Evolutionary conservation across 371 early-diverging fungal genomes (phyloP).

Genomic region (Catenaria anguillulae): DNA sequence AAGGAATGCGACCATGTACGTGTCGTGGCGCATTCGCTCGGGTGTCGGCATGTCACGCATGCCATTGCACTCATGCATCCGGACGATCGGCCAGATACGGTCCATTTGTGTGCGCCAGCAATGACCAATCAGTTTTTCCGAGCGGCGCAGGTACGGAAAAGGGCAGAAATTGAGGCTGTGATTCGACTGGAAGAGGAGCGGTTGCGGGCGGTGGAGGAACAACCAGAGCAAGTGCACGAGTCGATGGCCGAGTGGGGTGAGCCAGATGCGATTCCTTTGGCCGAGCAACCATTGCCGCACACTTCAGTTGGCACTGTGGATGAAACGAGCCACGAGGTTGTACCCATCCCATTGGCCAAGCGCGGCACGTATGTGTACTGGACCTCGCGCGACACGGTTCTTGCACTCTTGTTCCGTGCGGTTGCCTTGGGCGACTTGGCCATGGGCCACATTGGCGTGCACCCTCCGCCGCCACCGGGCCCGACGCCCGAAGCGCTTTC

Average conservation of each 20-base stretch:
- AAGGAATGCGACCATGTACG: slow-evolving; percentile 3
- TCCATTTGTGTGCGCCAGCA: slow-evolving; percentile 4
- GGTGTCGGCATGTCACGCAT: slow-evolving; percentile 1
- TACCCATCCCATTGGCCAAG: background rate
- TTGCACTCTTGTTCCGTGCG: background rate
- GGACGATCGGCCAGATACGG: background rate
- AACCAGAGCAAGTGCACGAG: too few relatives aligned
- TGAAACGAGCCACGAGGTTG: too few relatives aligned
- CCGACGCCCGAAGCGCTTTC: background rate
- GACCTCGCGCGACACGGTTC: slow-evolving; percentile 1
- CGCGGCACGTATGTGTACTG: background rate
- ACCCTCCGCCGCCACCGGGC: background rate
- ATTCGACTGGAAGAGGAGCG: too few relatives aligned
- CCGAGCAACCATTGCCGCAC: too few relatives aligned
- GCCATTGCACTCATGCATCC: background rate
- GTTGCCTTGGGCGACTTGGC: background rate
- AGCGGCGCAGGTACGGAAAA: too few relatives aligned
- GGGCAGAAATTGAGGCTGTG: too few relatives aligned
- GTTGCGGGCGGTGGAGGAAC: too few relatives aligned
- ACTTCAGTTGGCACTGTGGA: too few relatives aligned
- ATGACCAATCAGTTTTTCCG: background rate
- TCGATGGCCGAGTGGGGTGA: background rate
- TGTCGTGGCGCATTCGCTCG: slow-evolving; percentile 7
- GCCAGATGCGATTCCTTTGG: background rate
- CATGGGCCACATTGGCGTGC: background rate